Conservation (phyloP, 208 protist genomes). For the Leptomonas pyrrhocoris region DNA sequence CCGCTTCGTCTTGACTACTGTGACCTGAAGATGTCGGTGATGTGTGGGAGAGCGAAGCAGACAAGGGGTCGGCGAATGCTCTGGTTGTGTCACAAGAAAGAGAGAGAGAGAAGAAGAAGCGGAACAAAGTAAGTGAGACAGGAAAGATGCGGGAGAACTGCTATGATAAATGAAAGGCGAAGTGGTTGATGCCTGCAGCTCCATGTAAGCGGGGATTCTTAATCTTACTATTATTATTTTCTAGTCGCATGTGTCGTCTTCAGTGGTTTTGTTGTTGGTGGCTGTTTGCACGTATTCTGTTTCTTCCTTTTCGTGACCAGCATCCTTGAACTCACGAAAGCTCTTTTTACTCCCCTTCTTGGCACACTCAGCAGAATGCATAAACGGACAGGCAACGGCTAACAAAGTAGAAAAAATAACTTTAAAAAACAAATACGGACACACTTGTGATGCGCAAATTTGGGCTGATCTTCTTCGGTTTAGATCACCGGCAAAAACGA, state of each 20-base stretch:
- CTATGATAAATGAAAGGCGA: constrained; percentile 4
- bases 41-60: not conserved
- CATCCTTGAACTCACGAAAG: too few relatives aligned
- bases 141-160: not conserved
- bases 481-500: constrained; percentile 24
- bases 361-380: not conserved
- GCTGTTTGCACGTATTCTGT: not conserved
- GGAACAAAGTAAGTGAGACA: not conserved
- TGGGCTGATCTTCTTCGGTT: not conserved
- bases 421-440: not conserved
- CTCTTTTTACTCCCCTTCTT: not conserved
- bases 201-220: too few relatives aligned
- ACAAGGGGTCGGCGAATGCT: not conserved
- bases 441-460: too few relatives aligned
- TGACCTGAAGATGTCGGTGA: too few relatives aligned
- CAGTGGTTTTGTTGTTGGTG: too few relatives aligned
- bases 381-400: not conserved
- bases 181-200: not conserved
- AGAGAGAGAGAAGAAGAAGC: not conserved
- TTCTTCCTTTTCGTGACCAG: not conserved
- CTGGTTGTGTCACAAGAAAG: not conserved
- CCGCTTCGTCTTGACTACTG: too few relatives aligned
- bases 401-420: constrained; percentile 15
- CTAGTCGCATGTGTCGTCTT: too few relatives aligned
- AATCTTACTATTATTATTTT: too few relatives aligned